These are phyloP conservation scores for Candida berthetii DNA, from an alignment of 805 yeast genomes.

Conservation along the genomic window DNA sequence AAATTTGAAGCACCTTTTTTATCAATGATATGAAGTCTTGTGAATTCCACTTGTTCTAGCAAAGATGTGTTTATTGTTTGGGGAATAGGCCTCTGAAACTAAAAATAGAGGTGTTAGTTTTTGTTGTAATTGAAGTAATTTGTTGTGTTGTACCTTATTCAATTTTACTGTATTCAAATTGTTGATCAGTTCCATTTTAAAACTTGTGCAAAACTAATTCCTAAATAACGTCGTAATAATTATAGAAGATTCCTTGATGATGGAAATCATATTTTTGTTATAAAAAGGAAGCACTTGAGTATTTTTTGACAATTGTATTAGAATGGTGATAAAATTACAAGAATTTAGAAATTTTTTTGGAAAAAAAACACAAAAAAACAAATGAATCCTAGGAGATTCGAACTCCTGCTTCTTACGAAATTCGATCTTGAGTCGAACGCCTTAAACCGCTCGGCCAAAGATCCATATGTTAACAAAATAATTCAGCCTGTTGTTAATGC, in stretches of 20 bases:
- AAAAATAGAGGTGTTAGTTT: not conserved
- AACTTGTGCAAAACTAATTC: too few species aligned
- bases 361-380: not conserved
- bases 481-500: not conserved
- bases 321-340: too few species aligned
- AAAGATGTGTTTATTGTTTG: not conserved
- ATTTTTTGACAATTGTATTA: too few species aligned
- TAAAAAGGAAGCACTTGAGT: too few species aligned
- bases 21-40: not conserved
- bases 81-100: not conserved
- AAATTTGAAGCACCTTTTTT: not conserved
- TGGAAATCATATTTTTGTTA: too few species aligned
- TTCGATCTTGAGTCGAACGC: slow-evolving; percentile 5
- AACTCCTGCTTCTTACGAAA: slow-evolving; percentile 4
- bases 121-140: too few species aligned
- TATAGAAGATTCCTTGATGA: too few species aligned
- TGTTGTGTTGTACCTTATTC: not conserved
- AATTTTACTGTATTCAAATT: not conserved
- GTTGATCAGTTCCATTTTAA: not conserved
- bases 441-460: slow-evolving; percentile 5
- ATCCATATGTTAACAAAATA: not conserved
- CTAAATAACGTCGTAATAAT: too few species aligned
- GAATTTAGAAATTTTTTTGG: too few species aligned
- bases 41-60: not conserved
- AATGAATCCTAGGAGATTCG: slow-evolving; percentile 5